A percentile compares a stretch with the other conserved stretches of the same genome.
Conservation (phyloP, 352 stramenopile species). For the Plasmopara viticola region DNA sequence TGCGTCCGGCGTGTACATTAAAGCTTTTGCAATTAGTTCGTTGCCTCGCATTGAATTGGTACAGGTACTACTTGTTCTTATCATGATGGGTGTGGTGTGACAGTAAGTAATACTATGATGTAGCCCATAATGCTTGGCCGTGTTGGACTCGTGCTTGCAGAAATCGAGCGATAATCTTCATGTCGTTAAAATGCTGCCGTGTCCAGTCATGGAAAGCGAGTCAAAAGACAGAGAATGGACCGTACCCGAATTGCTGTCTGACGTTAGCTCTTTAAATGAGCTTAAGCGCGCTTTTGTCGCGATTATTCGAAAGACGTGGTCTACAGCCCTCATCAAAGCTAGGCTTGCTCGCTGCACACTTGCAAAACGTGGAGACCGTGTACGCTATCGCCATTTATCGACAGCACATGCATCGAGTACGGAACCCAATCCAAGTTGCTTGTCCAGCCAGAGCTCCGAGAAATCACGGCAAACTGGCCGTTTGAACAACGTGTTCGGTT, state of each 20-base stretch:
- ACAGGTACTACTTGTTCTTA: slow-evolving; percentile 22
- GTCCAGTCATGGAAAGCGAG: slow-evolving; percentile 20
- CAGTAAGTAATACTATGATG: slow-evolving; percentile 5
- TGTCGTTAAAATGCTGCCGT: slow-evolving; percentile 10
- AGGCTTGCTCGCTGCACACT: slow-evolving; percentile 10
- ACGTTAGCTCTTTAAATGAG: slow-evolving; percentile 23
- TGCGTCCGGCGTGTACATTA: slow-evolving; percentile 18
- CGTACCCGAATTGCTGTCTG: slow-evolving; percentile 12
- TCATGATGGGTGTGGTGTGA: not conserved
- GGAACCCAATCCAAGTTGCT: slow-evolving; percentile 12
- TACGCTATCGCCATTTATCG: slow-evolving; percentile 9
- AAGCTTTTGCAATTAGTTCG: slow-evolving; percentile 26
- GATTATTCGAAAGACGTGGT: slow-evolving; percentile 29
- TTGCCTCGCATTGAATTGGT: slow-evolving; percentile 29
- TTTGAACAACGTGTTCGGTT: slow-evolving; percentile 32
- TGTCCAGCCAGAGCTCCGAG: slow-evolving; percentile 26
- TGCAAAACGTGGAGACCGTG: not conserved
- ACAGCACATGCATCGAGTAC: slow-evolving; percentile 21
- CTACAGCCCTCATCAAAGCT: slow-evolving; percentile 14
- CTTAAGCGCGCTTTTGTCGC: slow-evolving; percentile 30
- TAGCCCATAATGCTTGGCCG: slow-evolving; percentile 38
- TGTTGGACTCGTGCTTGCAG: slow-evolving; percentile 28
- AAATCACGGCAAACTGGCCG: slow-evolving; percentile 50
- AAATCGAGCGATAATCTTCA: slow-evolving; percentile 8
- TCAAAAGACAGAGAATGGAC: slow-evolving; percentile 24